Evolutionary conservation across 768 basidiomycete species (phyloP).

Genomic region (Lactarius hatsudake): DNA sequence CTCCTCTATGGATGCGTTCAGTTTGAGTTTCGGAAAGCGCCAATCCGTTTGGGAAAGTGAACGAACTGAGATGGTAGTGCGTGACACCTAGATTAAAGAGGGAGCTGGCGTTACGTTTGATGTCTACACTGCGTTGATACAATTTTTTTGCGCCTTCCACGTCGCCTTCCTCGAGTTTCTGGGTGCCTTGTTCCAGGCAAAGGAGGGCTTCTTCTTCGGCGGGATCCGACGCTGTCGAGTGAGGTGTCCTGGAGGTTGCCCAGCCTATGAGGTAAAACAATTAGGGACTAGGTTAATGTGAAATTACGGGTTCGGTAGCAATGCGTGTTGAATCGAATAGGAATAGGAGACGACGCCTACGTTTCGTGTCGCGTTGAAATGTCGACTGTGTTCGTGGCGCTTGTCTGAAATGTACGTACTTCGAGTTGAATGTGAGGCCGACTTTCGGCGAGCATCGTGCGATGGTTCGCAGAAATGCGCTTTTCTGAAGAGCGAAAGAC

Average conservation of each 20-base stretch:
- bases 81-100: slow-evolving; percentile 89
- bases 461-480: slow-evolving; percentile 15
- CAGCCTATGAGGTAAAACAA: slow-evolving; percentile 49
- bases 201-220: slow-evolving; percentile 75
- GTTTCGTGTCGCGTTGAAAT: slow-evolving; percentile 6
- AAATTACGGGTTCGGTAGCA: slow-evolving; percentile 13
- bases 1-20: slow-evolving; percentile 54
- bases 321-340: not conserved
- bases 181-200: slow-evolving; percentile 80
- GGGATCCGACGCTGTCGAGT: slow-evolving; percentile 80
- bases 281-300: slow-evolving; percentile 25
- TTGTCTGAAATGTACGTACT: not conserved
- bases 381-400: not conserved
- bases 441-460: slow-evolving; percentile 2
- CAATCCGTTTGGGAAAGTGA: slow-evolving; percentile 13
- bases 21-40: slow-evolving; percentile 6
- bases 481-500: slow-evolving; percentile 17
- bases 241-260: slow-evolving; percentile 76
- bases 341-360: slow-evolving; percentile 13
- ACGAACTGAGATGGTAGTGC: slow-evolving; percentile 83
- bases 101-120: slow-evolving; percentile 75
- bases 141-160: slow-evolving; percentile 72
- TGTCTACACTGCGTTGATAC: slow-evolving; percentile 76
- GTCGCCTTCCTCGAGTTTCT: slow-evolving; percentile 84
- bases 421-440: not conserved